These are phyloP conservation scores for Phlyctochytrium arcticum DNA, from an alignment of 192 early-diverging fungal species.

Conservation along the genomic window DNA sequence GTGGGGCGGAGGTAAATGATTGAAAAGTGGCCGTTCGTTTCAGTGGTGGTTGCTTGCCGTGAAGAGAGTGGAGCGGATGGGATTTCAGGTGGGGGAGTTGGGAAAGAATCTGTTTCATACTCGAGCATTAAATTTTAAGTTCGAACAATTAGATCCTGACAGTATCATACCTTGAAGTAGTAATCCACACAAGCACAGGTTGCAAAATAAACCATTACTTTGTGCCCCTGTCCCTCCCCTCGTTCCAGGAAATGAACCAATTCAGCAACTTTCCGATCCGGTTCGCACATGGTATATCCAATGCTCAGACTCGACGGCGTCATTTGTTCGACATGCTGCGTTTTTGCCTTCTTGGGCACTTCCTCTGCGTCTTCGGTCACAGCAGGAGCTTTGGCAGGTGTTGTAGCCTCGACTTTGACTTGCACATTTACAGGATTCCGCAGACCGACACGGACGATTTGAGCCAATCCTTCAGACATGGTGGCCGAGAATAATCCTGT, in stretches of 20 bases:
- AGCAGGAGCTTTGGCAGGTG: not conserved
- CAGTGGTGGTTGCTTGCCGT: conserved; percentile 92
- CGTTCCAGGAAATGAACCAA: conserved; percentile 43
- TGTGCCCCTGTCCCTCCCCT: conserved; percentile 52
- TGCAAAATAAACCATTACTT: conserved; percentile 92
- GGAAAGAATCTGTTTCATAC: conserved; percentile 9
- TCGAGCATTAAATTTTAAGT: not conserved
- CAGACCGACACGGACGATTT: conserved; percentile 81
- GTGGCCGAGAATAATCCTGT: conserved; percentile 97
- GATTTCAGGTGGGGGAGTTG: conserved; percentile 38
- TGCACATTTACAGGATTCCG: conserved; percentile 87
- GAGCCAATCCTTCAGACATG: conserved; percentile 82
- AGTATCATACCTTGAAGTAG: conserved; percentile 63
- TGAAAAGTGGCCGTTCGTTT: conserved; percentile 77
- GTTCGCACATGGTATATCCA: conserved; percentile 68
- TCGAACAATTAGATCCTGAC: not conserved
- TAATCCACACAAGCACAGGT: conserved; percentile 97
- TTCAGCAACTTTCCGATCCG: conserved; percentile 78
- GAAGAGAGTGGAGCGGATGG: conserved; percentile 68
- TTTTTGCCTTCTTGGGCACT: too few relatives aligned
- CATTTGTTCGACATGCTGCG: conserved; percentile 38
- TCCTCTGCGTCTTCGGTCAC: too few relatives aligned
- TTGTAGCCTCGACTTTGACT: conserved; percentile 78
- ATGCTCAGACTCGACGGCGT: conserved; percentile 56
- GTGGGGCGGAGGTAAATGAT: conserved; percentile 62